Conservation (phyloP, 1,284 basidiomycete genomes). For the Puccinia polysora region DNA sequence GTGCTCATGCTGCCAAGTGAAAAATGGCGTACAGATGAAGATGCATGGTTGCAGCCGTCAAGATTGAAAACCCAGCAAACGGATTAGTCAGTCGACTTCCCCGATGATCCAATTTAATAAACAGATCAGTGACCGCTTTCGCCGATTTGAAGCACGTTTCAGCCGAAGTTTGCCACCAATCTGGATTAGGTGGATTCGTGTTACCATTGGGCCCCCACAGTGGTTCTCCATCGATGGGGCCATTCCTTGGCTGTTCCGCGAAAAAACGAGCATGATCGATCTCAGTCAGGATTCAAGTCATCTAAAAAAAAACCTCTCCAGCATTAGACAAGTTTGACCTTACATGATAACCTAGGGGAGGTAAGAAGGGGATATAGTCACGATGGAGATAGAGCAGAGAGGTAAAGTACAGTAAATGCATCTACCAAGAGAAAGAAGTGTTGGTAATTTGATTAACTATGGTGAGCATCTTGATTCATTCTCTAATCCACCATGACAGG, state of each 20-base stretch:
- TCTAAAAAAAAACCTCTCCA: neutral
- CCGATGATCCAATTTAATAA: constrained; percentile 43
- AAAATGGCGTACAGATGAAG: constrained; percentile 44
- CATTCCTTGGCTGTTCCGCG: constrained; percentile 37
- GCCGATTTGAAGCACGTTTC: constrained; percentile 25
- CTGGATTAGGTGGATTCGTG: constrained; percentile 42
- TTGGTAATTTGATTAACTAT: too few relatives aligned
- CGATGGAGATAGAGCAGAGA: constrained; percentile 47
- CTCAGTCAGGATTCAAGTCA: neutral
- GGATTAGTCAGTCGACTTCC: constrained; percentile 46
- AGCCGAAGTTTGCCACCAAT: neutral
- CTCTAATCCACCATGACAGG: too few relatives aligned
- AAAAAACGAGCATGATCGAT: neutral
- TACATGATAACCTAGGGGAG: constrained; percentile 46
- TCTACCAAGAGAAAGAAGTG: constrained; percentile 16
- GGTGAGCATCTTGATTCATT: neutral
- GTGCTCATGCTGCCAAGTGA: too few relatives aligned
- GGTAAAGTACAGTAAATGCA: constrained; percentile 46
- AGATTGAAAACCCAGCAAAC: constrained; percentile 46
- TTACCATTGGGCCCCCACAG: constrained; percentile 40
- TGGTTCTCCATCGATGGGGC: constrained; percentile 48
- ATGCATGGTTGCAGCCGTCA: constrained; percentile 46
- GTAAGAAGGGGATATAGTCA: constrained; percentile 48
- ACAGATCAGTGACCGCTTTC: constrained; percentile 15
- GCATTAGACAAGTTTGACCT: neutral